Evolutionary conservation across 257 asterid genomes (phyloP), one percentile per base, ranked within the genome.

Genomic region (Solanum dulcamara): DNA sequence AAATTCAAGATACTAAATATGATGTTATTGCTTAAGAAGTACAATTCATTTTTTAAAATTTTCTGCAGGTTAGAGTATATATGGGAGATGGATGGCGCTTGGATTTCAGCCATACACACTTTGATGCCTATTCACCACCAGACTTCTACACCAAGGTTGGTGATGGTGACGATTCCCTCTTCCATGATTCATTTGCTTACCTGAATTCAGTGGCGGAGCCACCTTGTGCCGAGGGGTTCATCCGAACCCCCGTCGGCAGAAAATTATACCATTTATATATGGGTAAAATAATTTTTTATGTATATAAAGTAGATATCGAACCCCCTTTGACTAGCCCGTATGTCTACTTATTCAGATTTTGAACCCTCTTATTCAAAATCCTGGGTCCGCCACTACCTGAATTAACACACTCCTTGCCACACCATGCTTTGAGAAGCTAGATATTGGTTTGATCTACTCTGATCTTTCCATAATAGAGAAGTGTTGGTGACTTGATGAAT

Each of bases 81-180:
- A 89, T 95, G 93, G 98, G 99, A 81, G 98, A 95, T 12, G 99
- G 99, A 28, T 95, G 98, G 99, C 95, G 97, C 79, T 80, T 93
- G 89, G 99, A 96, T 92, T 96, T 96, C 93, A 95, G 98, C 90
- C 98, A 94, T 50, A 96, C 98, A 3, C 98, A 96, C 84, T 96
- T 96, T 55, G 98, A 96, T 86, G 46, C 98, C 40, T 95, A 90
- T 85, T 96, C 98, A 7, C 99, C 99, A 3, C 99, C 99, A 0
- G 99, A 95, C 89, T 96, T 96, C 89, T 96, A 96, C 57, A 93
- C 98, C 28, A 94, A 94, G 98, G 98, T 96, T 70, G 53, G 92
- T 30, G 12, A 22, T 18, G 3, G 7, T 71, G 59, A 72, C 35
- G 33, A 42, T 30, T 40, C 50, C 51, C 71, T 60, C 44, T 10